phyloP scores from a whole-genome alignment of 208 protist genomes.

The Leishmania turanica region DNA sequence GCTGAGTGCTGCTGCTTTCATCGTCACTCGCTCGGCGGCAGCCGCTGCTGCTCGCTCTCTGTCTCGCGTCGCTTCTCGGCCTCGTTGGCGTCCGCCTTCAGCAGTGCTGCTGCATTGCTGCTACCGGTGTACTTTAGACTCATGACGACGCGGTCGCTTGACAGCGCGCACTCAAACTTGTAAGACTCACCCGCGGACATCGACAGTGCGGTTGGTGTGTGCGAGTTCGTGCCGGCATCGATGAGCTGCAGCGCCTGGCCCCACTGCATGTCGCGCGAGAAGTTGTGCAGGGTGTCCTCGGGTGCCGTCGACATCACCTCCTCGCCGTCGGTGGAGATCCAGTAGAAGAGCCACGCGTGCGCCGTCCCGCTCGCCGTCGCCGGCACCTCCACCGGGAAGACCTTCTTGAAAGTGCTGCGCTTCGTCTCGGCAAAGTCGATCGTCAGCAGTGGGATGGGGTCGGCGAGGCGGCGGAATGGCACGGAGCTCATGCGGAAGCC shows the following conservation, averaged over 20 bases:
- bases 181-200: conserved; percentile 52
- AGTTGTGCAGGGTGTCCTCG: conserved; percentile 86
- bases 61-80: conserved; percentile 11
- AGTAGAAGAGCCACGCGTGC: conserved; percentile 90
- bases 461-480: conserved; percentile 60
- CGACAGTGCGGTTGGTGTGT: conserved; percentile 48
- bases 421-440: conserved; percentile 79
- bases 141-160: conserved; percentile 67
- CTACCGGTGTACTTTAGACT: conserved; percentile 47
- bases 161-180: conserved; percentile 65
- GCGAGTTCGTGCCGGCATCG: conserved; percentile 52
- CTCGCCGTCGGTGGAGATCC: conserved; percentile 54
- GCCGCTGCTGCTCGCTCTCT: conserved; percentile 3
- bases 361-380: conserved; percentile 58
- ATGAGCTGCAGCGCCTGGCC: conserved; percentile 92
- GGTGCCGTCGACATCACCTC: conserved; percentile 86
- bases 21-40: not conserved
- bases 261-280: conserved; percentile 95
- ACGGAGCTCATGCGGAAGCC: conserved; percentile 92
- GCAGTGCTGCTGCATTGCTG: not conserved
- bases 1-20: not conserved
- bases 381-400: conserved; percentile 42
- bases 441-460: conserved; percentile 73
- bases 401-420: conserved; percentile 40
- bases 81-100: conserved; percentile 26